phyloP scores from a whole-genome alignment of 768 basidiomycete species.

The Tulasnella sp. region DNA sequence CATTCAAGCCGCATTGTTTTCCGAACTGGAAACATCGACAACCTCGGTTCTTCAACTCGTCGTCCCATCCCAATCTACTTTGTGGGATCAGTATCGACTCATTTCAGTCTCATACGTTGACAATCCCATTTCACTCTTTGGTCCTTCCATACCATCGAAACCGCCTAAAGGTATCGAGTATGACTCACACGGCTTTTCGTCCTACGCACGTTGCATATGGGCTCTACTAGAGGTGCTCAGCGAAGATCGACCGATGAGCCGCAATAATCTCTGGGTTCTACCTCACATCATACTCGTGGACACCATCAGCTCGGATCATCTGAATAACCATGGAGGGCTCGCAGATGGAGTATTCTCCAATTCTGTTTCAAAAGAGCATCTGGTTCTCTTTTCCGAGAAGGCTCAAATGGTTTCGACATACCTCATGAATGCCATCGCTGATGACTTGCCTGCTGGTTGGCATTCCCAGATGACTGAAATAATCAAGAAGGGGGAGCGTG shows the following conservation, averaged over 20 bases:
- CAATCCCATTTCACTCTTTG: conserved; percentile 16
- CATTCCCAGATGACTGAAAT: conserved; percentile 32
- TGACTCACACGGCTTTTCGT: conserved; percentile 41
- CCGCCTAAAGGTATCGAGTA: conserved; percentile 14
- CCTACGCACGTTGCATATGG: conserved; percentile 49
- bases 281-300: conserved; percentile 53
- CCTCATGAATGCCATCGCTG: conserved; percentile 38
- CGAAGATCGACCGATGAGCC: conserved; percentile 48
- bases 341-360: too few species aligned
- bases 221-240: conserved; percentile 44
- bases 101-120: conserved; percentile 17
- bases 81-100: neutral
- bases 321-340: too few species aligned
- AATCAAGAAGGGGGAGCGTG: conserved; percentile 11
- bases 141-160: neutral
- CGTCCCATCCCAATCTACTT: neutral
- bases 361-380: too few species aligned
- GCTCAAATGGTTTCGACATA: conserved; percentile 49
- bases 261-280: conserved; percentile 49
- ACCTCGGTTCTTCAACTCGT: neutral
- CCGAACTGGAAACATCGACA: neutral
- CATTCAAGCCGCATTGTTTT: conserved; percentile 1
- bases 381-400: too few species aligned
- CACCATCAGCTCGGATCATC: conserved; percentile 46
- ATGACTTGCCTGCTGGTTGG: conserved; percentile 34